Conservation (phyloP, 2,329 filamentous ascomycete species). For the Monosporascus sp. region DNA sequence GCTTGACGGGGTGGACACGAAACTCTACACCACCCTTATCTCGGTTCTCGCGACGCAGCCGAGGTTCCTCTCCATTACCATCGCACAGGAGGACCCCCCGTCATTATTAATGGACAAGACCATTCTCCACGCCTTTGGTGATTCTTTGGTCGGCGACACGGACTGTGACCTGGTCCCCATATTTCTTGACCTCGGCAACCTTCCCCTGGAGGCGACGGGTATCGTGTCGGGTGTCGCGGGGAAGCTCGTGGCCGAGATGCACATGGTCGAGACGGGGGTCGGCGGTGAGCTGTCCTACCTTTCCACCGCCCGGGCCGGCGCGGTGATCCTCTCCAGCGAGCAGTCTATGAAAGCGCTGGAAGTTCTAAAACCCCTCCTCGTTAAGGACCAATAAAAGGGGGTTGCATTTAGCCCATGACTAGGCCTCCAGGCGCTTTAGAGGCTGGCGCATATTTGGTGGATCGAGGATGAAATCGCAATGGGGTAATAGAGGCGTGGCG, state of each 20-base stretch:
- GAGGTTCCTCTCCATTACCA: slow-evolving; percentile 67
- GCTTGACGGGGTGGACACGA: slow-evolving; percentile 57
- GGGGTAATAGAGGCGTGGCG: too few relatives aligned
- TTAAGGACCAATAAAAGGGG: slow-evolving; percentile 21
- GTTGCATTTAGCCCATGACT: not conserved
- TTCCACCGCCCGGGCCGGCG: slow-evolving; percentile 81
- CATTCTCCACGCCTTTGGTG: slow-evolving; percentile 60
- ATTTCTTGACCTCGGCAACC: slow-evolving; percentile 72
- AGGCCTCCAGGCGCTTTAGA: too few relatives aligned
- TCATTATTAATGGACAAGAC: slow-evolving; percentile 67
- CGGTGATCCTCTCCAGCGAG: slow-evolving; percentile 75
- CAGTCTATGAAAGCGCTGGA: slow-evolving; percentile 69
- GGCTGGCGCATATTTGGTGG: too few relatives aligned
- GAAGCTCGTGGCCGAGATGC: slow-evolving; percentile 68
- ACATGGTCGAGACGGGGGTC: slow-evolving; percentile 33
- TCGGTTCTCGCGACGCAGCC: slow-evolving; percentile 57
- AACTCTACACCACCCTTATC: slow-evolving; percentile 58
- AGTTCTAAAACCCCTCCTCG: slow-evolving; percentile 54
- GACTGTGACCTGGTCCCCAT: slow-evolving; percentile 75
- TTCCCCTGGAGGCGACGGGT: slow-evolving; percentile 84
- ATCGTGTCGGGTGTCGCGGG: slow-evolving; percentile 94
- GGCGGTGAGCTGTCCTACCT: slow-evolving; percentile 82
- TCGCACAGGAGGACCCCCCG: slow-evolving; percentile 67
- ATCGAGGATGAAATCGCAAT: too few relatives aligned
- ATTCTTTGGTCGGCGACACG: slow-evolving; percentile 70